Evolutionary conservation across 306 rosid genomes (phyloP).

Genomic region (Cicer chorassanicum): DNA sequence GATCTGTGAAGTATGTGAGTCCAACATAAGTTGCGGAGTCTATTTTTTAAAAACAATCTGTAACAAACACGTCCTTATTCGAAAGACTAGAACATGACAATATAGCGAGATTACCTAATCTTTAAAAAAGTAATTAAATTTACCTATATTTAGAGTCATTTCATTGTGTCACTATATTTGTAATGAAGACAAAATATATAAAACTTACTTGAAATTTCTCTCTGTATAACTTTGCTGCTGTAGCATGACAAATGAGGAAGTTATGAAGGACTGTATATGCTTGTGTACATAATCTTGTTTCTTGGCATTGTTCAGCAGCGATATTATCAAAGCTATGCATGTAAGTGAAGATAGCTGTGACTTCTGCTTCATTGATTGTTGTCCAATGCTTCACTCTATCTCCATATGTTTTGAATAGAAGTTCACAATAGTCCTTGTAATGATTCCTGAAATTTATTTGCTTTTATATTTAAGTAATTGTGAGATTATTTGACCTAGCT

Average conservation of each 20-base stretch:
- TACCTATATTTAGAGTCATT: background rate
- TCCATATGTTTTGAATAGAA: constrained; percentile 49
- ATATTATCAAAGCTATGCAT: constrained; percentile 41
- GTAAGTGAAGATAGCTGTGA: constrained; percentile 39
- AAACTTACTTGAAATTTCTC: constrained; percentile 43
- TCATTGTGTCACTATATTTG: no score
- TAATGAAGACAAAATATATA: background rate
- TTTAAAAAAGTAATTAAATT: no score
- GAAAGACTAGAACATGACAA: no score
- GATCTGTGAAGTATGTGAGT: no score
- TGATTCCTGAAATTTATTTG: constrained; percentile 45
- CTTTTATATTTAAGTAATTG: background rate
- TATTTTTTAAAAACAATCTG: no score
- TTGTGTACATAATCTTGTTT: constrained; percentile 26
- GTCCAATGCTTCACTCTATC: constrained; percentile 57
- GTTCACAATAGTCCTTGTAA: constrained; percentile 49
- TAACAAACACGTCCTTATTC: no score
- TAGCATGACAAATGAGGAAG: constrained; percentile 51
- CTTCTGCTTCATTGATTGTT: constrained; percentile 51
- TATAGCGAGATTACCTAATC: no score
- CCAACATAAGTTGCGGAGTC: no score
- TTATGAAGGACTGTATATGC: constrained; percentile 52
- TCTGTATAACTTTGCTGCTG: constrained; percentile 43
- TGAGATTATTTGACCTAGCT: no score
- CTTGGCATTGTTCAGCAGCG: constrained; percentile 36